Evolutionary conservation across 345 rosid species (phyloP).

Genomic region (Litchi chinensis): DNA sequence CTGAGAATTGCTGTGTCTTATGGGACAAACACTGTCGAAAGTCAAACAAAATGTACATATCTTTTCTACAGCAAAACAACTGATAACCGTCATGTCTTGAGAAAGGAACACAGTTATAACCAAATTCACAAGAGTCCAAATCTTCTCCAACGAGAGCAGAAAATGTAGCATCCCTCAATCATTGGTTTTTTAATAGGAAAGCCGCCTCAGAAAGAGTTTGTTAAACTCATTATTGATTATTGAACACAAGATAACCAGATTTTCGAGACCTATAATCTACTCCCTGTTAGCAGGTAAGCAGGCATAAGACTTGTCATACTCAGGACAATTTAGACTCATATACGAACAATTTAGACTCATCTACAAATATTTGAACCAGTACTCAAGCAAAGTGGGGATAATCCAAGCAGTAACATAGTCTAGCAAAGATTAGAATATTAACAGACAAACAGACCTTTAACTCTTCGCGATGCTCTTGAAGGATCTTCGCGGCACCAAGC

Average conservation of each 20-base stretch:
- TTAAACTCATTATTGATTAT: background rate
- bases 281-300: background rate
- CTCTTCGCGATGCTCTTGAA: conserved; percentile 51
- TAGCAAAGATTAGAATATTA: conserved; percentile 3
- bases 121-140: background rate
- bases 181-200: background rate
- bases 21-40: background rate
- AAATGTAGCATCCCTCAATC: background rate
- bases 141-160: background rate
- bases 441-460: conserved; percentile 32
- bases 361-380: background rate
- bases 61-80: background rate
- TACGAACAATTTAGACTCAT: background rate
- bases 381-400: background rate
- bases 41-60: background rate
- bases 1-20: background rate
- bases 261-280: background rate
- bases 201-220: background rate
- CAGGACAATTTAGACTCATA: background rate
- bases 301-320: background rate
- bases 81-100: background rate
- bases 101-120: background rate
- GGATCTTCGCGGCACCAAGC: conserved; percentile 82
- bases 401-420: background rate
- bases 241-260: background rate